phyloP scores from a whole-genome alignment of 2,329 filamentous ascomycete species.

The Onygena corvina region DNA sequence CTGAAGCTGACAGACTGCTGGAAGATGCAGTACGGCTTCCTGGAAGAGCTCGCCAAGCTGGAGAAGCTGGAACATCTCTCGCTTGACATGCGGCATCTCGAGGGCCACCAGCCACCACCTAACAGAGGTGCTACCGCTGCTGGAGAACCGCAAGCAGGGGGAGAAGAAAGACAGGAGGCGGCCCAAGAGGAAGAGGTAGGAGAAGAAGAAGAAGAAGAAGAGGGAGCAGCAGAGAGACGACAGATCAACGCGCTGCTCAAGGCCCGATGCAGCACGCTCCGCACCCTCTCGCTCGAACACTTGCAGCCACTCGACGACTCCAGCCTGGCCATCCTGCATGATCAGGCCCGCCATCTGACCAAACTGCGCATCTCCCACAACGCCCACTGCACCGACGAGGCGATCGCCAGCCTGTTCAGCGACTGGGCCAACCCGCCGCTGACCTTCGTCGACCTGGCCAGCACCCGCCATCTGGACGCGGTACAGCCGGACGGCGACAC shows the following conservation, averaged over 20 bases:
- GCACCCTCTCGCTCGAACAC: constrained; percentile 63
- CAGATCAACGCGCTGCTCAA: not conserved
- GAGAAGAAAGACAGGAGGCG: too few species aligned
- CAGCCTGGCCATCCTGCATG: constrained; percentile 58
- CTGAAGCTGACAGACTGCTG: constrained; percentile 77
- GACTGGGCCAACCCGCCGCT: constrained; percentile 63
- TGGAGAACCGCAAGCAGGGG: too few species aligned
- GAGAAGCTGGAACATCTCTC: constrained; percentile 60
- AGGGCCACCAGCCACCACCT: not conserved
- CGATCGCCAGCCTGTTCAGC: constrained; percentile 60
- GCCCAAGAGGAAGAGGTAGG: too few species aligned
- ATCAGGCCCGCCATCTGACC: constrained; percentile 51
- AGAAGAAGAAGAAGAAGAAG: too few species aligned
- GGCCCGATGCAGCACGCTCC: constrained; percentile 37
- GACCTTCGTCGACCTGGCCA: constrained; percentile 58
- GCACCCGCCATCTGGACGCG: constrained; percentile 66
- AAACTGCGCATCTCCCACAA: constrained; percentile 79
- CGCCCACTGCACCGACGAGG: constrained; percentile 60
- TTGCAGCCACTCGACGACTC: constrained; percentile 56
- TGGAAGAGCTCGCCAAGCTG: constrained; percentile 53
- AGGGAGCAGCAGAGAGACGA: constrained; percentile 13
- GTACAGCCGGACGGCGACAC: constrained; percentile 46
- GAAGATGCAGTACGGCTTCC: constrained; percentile 52
- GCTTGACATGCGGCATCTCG: constrained; percentile 51
- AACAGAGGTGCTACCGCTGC: too few species aligned